Percentiles rank a stretch among this genome's conserved stretches.
Conservation (phyloP, 495 filamentous ascomycete genomes). For the Podospora pseudoanserina region DNA sequence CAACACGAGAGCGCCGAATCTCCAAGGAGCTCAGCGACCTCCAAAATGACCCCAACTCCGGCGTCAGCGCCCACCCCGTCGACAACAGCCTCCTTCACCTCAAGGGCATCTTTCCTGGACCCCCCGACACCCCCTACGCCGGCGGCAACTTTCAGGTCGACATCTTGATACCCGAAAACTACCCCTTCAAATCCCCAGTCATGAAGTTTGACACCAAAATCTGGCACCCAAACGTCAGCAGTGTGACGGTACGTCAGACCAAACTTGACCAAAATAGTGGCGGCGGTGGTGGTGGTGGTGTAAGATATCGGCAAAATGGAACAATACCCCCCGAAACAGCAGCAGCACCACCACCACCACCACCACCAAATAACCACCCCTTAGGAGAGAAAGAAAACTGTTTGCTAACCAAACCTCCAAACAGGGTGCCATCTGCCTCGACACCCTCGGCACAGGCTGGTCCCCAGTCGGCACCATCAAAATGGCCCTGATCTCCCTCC, state of each 20-base stretch:
- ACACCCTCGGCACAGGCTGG: conserved; percentile 87
- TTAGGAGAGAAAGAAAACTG: background rate
- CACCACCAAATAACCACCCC: background rate
- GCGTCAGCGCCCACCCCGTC: conserved; percentile 65
- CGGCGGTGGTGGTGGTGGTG: too few relatives aligned
- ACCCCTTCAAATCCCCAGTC: conserved; percentile 86
- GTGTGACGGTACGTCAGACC: conserved; percentile 70
- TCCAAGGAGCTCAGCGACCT: conserved; percentile 92
- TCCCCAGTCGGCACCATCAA: conserved; percentile 95
- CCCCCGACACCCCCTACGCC: conserved; percentile 91
- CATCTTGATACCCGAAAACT: conserved; percentile 81
- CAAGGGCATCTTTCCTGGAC: conserved; percentile 77
- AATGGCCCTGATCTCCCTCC: conserved; percentile 85
- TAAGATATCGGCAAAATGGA: background rate
- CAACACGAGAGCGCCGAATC: conserved; percentile 76
- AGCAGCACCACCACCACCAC: background rate
- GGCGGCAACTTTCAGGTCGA: conserved; percentile 81
- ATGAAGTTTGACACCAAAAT: conserved; percentile 96
- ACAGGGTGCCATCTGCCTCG: conserved; percentile 97
- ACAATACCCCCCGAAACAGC: background rate
- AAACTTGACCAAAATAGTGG: background rate
- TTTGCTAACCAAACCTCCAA: conserved; percentile 3
- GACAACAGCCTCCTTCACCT: conserved; percentile 78
- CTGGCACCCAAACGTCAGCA: conserved; percentile 97
- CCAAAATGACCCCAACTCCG: conserved; percentile 65